Evolutionary conservation across 2,329 filamentous ascomycete genomes (phyloP).

Genomic region (Orbilia blumenaviensis): DNA sequence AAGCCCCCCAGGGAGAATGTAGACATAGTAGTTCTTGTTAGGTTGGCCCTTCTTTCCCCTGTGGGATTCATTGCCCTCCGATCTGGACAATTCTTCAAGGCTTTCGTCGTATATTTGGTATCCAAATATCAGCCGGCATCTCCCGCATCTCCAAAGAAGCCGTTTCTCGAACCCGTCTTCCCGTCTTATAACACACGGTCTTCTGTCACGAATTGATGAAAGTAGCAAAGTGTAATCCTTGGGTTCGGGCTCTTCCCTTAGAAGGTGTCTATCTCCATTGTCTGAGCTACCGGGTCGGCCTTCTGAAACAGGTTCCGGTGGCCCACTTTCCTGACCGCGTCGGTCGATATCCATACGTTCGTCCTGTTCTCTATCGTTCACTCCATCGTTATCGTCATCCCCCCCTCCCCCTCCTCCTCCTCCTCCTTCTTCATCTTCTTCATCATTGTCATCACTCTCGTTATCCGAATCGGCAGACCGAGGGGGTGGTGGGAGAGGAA

Average conservation of each 20-base stretch:
- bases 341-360: constrained; percentile 49
- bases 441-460: constrained; percentile 51
- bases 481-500: constrained; percentile 64
- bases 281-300: not conserved
- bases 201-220: constrained; percentile 64
- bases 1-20: constrained; percentile 70
- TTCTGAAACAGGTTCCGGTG: not conserved
- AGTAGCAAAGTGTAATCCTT: constrained; percentile 65
- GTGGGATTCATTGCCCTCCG: constrained; percentile 44
- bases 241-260: constrained; percentile 56
- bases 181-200: constrained; percentile 66
- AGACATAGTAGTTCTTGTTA: constrained; percentile 62
- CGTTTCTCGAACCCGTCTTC: constrained; percentile 75
- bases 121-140: constrained; percentile 70
- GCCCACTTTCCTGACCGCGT: not conserved
- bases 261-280: constrained; percentile 17
- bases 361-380: constrained; percentile 17
- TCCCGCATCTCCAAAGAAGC: constrained; percentile 68
- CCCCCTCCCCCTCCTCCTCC: not conserved
- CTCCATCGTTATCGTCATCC: constrained; percentile 29
- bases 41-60: constrained; percentile 54
- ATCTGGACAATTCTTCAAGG: constrained; percentile 52
- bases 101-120: constrained; percentile 68
- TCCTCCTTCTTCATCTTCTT: constrained; percentile 6
- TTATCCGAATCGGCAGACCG: constrained; percentile 56